A percentile compares a stretch with the other conserved stretches of the same genome.
Evolutionary conservation across 1,139 yeast genomes (phyloP).

Genomic region (Hyphopichia khmerensis): DNA sequence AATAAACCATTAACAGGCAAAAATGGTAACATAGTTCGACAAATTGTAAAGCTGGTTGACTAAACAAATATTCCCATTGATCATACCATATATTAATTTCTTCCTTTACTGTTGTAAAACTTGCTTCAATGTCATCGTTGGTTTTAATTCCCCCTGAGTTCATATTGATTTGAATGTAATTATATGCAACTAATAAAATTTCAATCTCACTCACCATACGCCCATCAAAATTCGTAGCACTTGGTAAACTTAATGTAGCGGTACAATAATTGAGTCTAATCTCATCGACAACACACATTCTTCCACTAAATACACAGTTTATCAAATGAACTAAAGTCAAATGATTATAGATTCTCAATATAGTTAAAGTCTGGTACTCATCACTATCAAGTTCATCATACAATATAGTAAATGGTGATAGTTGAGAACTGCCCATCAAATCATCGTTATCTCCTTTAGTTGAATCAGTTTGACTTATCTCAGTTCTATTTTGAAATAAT

Average conservation of each 20-base stretch:
- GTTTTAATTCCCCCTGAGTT: constrained; percentile 18
- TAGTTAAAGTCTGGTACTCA: constrained; percentile 51
- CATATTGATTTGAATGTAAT: constrained; percentile 49
- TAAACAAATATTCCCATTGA: constrained; percentile 70
- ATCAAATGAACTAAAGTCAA: constrained; percentile 68
- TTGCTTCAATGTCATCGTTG: constrained; percentile 21
- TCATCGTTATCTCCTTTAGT: neutral
- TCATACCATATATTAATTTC: constrained; percentile 60
- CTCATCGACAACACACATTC: constrained; percentile 74
- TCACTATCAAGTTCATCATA: constrained; percentile 33
- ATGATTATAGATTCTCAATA: constrained; percentile 70
- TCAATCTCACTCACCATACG: constrained; percentile 80
- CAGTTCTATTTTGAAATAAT: constrained; percentile 14
- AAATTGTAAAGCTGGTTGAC: constrained; percentile 74
- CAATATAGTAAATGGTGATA: constrained; percentile 27
- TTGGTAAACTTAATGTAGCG: constrained; percentile 57
- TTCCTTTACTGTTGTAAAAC: constrained; percentile 24
- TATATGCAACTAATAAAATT: constrained; percentile 60
- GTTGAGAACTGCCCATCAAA: neutral
- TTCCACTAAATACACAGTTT: constrained; percentile 67
- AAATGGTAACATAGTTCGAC: constrained; percentile 74
- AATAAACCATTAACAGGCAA: constrained; percentile 51
- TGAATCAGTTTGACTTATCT: neutral
- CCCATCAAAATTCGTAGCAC: constrained; percentile 79
- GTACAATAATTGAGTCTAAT: constrained; percentile 61